Evolutionary conservation across 495 filamentous ascomycete genomes (phyloP).

Genomic region (Bathelium albidoporum): DNA sequence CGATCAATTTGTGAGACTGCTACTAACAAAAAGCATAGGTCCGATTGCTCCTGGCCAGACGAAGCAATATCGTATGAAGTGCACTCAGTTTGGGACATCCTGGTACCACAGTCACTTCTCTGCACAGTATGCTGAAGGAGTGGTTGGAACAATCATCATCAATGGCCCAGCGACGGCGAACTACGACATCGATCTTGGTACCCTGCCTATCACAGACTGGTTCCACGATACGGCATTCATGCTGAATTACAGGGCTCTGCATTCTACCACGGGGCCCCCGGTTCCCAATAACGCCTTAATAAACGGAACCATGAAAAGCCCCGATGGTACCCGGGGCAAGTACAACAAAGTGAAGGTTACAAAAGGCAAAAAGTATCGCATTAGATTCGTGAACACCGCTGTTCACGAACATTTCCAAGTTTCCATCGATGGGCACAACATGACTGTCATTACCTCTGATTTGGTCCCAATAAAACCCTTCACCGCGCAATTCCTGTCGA

Average conservation of each 20-base stretch:
- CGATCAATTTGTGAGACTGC: no score
- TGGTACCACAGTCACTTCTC: conserved; percentile 32
- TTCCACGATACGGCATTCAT: conserved; percentile 22
- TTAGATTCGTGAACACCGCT: conserved; percentile 30
- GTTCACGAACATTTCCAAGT: conserved; percentile 27
- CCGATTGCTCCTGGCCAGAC: conserved; percentile 29
- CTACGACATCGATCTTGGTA: conserved; percentile 32
- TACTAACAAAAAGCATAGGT: no score
- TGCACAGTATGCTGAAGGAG: conserved; percentile 30
- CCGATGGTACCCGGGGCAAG: conserved; percentile 18
- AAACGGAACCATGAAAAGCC: conserved; percentile 23
- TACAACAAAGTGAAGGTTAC: conserved; percentile 23
- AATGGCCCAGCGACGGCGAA: conserved; percentile 30
- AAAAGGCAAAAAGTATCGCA: conserved; percentile 28
- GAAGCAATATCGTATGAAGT: conserved; percentile 27
- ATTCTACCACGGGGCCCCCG: conserved; percentile 16
- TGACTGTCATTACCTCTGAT: conserved; percentile 29
- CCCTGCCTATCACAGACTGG: conserved; percentile 26
- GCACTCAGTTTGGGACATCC: conserved; percentile 28
- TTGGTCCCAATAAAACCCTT: conserved; percentile 29
- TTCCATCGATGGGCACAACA: conserved; percentile 26
- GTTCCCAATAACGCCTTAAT: conserved; percentile 24
- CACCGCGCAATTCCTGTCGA: conserved; percentile 16
- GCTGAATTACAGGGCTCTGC: conserved; percentile 9
- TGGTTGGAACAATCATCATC: conserved; percentile 29